phyloP scores from a whole-genome alignment of 2,329 filamentous ascomycete genomes.

The Trichophyton verrucosum region DNA sequence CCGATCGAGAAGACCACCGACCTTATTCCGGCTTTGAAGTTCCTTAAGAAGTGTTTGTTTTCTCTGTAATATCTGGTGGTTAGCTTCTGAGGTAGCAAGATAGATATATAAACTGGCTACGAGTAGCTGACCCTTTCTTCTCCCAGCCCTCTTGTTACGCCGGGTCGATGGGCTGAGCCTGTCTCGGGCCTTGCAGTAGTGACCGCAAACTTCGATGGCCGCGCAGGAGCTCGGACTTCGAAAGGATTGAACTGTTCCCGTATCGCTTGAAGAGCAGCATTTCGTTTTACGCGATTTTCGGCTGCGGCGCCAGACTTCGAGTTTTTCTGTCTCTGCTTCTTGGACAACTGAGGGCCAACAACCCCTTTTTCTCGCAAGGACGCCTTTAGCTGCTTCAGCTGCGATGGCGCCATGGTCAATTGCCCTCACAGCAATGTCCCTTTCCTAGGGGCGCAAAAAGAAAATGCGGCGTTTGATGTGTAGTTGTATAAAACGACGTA shows the following conservation, averaged over 20 bases:
- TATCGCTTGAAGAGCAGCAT: slow-evolving; percentile 69
- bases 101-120: slow-evolving; percentile 5
- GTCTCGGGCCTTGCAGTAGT: slow-evolving; percentile 49
- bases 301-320: slow-evolving; percentile 53
- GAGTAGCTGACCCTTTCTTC: slow-evolving; percentile 57
- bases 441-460: background rate
- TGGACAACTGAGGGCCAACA: slow-evolving; percentile 81
- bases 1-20: slow-evolving; percentile 82
- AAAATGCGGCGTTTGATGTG: background rate
- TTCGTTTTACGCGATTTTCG: slow-evolving; percentile 64
- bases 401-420: slow-evolving; percentile 72
- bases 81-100: slow-evolving; percentile 4
- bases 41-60: slow-evolving; percentile 76
- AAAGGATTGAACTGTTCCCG: slow-evolving; percentile 97
- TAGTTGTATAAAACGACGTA: background rate
- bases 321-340: slow-evolving; percentile 76
- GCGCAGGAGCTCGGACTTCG: slow-evolving; percentile 69
- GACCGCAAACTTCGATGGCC: slow-evolving; percentile 73
- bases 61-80: slow-evolving; percentile 40
- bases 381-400: slow-evolving; percentile 88
- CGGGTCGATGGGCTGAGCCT: slow-evolving; percentile 58
- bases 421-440: background rate
- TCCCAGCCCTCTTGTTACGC: slow-evolving; percentile 69
- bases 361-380: slow-evolving; percentile 83
- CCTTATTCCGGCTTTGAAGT: slow-evolving; percentile 78